phyloP scores from a whole-genome alignment of 2,329 filamentous ascomycete genomes.

The Gnomoniopsis smithogilvyi region DNA sequence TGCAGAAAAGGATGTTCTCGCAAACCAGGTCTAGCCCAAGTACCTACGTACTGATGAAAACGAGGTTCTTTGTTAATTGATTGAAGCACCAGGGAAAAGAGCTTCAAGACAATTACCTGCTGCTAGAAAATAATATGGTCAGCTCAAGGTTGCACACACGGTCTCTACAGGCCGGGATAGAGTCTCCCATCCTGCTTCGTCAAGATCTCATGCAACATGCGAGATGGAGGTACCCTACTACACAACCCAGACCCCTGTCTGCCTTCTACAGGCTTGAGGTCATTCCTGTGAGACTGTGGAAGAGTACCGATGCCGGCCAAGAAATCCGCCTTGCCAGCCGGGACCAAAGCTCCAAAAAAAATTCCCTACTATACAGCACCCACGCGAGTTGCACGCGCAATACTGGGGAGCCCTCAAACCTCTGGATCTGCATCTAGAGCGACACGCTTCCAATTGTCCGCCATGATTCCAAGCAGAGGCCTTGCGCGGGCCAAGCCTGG shows the following conservation, averaged over 20 bases:
- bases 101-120: no score
- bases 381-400: not conserved
- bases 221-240: no score
- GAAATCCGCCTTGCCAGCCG: slow-evolving; percentile 1
- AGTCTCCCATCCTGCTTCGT: no score
- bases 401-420: not conserved
- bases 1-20: no score
- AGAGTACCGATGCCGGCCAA: slow-evolving; percentile 1
- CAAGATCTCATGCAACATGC: no score
- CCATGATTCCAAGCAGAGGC: slow-evolving; percentile 56
- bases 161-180: no score
- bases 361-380: slow-evolving; percentile 2
- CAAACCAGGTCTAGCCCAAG: no score
- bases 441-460: not conserved
- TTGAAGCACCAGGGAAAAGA: no score
- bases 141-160: no score
- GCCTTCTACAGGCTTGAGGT: not conserved
- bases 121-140: no score
- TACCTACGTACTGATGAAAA: no score
- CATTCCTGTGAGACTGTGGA: not conserved
- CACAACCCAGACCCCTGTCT: not conserved
- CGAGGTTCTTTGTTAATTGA: no score
- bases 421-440: slow-evolving; percentile 6
- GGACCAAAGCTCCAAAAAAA: not conserved
- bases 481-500: slow-evolving; percentile 44